Evolutionary conservation across 805 yeast genomes (phyloP), one percentile per base, ranked within the genome.

Genomic region (Maudiozyma turicensis): DNA sequence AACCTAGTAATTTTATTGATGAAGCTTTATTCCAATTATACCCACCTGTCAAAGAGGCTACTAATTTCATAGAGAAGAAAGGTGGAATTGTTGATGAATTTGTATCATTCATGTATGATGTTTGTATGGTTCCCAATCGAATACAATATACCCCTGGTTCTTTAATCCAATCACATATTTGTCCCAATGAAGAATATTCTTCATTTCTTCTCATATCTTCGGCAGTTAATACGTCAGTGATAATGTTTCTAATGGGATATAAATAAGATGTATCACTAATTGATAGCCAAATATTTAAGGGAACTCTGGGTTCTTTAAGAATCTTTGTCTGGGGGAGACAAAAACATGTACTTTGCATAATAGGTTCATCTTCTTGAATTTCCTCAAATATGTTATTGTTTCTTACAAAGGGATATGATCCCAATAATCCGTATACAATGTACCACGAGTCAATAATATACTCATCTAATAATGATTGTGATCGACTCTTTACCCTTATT

Each of bases 1-100:
- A 51, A 28, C 63, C 58, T 52, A 64, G 42, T 49, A 60, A 48
- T 51, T 56, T 55, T 50, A 66, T 50, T 47, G 61, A 56, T 46
- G 59, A 51, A 42, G 51, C 52, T 37, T 47, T 55, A n/a, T 58
- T 60, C 56, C 66, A 65, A 34, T 63, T 60, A 40, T 67, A 53
- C 43, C 50, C 40, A 49, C 49, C 44, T 45, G 52, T 48, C 42
- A 54, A 29, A 44, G 50, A 35, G 33, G 52, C 42, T 51, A 47
- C 44, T 58, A 13, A 59, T 54, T 52, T 59, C 65, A 37, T 51
- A 57, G 38, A 35, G 8, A 35, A 8, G 15, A 13, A 35, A 35
- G 26, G 26, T 35, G 6, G n/a, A 9, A 40, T 56, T 57, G 28
- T 58, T 60, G 54, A 35, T 35, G 15, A 5, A n/a, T 35, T 52